A percentile compares a stretch with the other conserved stretches of the same genome.
Evolutionary conservation across 2,329 filamentous ascomycete species (phyloP).

Genomic region (Fusarium sp.): DNA sequence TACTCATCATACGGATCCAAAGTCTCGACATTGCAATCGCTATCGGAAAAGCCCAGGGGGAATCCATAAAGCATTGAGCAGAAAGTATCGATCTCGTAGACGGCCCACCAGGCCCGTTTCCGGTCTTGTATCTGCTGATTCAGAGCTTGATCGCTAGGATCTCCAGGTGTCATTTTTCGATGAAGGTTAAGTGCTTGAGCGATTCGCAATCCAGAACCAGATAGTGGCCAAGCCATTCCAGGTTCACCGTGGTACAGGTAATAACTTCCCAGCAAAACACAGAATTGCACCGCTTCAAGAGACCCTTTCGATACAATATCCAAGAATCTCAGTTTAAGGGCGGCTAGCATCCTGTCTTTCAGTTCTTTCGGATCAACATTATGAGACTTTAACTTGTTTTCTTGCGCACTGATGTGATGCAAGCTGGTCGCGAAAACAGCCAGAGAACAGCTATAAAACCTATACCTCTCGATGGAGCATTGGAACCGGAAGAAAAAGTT

Average conservation of each 20-base stretch:
- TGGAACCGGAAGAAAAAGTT: rapidly evolving
- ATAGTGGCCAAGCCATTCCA: constrained; percentile 53
- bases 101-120: constrained; percentile 56
- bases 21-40: rapidly evolving
- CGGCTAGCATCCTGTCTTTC: neutral
- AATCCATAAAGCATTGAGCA: constrained; percentile 56
- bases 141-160: constrained; percentile 48
- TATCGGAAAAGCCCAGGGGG: constrained; percentile 46
- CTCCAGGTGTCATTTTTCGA: constrained; percentile 10
- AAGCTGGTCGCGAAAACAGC: constrained; percentile 30
- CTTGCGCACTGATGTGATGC: constrained; percentile 1
- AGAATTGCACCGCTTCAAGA: constrained; percentile 50
- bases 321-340: constrained; percentile 12
- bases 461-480: neutral
- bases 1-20: neutral
- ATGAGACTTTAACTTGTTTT: neutral
- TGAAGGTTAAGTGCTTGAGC: constrained; percentile 52
- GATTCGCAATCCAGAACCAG: constrained; percentile 51
- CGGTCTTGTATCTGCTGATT: constrained; percentile 37
- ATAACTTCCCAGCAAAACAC: constrained; percentile 52
- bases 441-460: constrained; percentile 26
- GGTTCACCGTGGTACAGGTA: constrained; percentile 53
- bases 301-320: constrained; percentile 35
- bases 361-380: neutral
- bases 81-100: constrained; percentile 55